Conservation (phyloP, 345 rosid genomes). For the Hypericum perforatum region DNA sequence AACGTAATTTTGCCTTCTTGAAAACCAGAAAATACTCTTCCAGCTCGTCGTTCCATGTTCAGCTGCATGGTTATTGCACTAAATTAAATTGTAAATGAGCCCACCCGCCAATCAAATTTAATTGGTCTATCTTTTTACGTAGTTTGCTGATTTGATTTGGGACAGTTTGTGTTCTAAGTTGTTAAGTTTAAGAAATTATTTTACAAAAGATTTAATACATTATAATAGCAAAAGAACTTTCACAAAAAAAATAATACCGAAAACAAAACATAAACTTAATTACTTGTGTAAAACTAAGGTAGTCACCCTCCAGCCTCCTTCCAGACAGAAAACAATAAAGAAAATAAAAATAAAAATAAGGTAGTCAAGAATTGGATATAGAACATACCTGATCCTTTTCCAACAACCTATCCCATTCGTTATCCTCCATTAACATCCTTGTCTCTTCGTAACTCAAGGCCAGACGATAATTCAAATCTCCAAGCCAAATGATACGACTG, state of each 20-base stretch:
- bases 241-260: too few relatives aligned
- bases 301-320: too few relatives aligned
- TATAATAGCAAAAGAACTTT: too few relatives aligned
- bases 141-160: too few relatives aligned
- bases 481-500: constrained; percentile 91
- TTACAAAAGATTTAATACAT: too few relatives aligned
- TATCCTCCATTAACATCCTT: constrained; percentile 46
- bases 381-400: constrained; percentile 77
- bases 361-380: background rate
- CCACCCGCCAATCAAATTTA: too few relatives aligned
- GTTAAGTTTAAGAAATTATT: too few relatives aligned
- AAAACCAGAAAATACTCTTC: constrained; percentile 70
- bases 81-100: background rate
- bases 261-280: too few relatives aligned
- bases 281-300: too few relatives aligned
- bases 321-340: too few relatives aligned
- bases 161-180: too few relatives aligned
- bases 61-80: constrained; percentile 32
- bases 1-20: constrained; percentile 66
- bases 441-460: constrained; percentile 81
- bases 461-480: constrained; percentile 82
- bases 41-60: constrained; percentile 78
- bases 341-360: too few relatives aligned
- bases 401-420: constrained; percentile 75
- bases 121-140: background rate